Percentiles rank a stretch among this genome's conserved stretches.
phyloP scores from a whole-genome alignment of 495 filamentous ascomycete genomes.

The Neurospora terricola region DNA sequence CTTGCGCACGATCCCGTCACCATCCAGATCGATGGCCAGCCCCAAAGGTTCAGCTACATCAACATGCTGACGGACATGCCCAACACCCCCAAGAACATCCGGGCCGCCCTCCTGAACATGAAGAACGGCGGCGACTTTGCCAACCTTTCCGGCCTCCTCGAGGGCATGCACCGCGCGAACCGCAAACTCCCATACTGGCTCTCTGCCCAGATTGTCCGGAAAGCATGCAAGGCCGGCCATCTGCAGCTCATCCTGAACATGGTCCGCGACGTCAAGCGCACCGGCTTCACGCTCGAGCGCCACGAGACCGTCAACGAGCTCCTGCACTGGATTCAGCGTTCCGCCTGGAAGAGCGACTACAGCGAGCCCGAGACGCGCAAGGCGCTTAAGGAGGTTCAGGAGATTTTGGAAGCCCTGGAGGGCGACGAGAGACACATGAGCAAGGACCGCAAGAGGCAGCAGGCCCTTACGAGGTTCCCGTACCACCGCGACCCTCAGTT shows the following conservation, averaged over 20 bases:
- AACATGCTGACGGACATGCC: constrained; percentile 24
- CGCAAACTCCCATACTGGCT: constrained; percentile 20
- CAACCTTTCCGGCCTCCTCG: constrained; percentile 48
- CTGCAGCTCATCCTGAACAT: constrained; percentile 44
- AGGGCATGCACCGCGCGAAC: constrained; percentile 41
- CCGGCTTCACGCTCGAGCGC: constrained; percentile 39
- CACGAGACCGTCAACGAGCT: constrained; percentile 32
- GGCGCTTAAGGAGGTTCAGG: constrained; percentile 36
- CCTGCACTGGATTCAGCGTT: constrained; percentile 41
- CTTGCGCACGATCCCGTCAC: constrained; percentile 50
- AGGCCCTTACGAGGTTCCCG: constrained; percentile 2
- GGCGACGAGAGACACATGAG: constrained; percentile 27
- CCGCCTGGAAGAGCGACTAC: constrained; percentile 35
- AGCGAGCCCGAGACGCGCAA: constrained; percentile 20
- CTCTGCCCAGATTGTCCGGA: constrained; percentile 33
- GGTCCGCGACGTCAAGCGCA: constrained; percentile 35
- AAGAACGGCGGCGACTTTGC: constrained; percentile 45
- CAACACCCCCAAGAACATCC: constrained; percentile 25
- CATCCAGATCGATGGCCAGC: constrained; percentile 50
- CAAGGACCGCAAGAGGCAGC: neutral
- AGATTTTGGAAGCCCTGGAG: constrained; percentile 44
- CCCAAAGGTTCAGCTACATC: constrained; percentile 43
- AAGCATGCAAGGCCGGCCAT: constrained; percentile 26
- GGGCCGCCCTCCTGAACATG: constrained; percentile 39
- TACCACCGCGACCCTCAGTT: constrained; percentile 30